phyloP scores from a whole-genome alignment of 306 rosid genomes.

The Quercus parvula region DNA sequence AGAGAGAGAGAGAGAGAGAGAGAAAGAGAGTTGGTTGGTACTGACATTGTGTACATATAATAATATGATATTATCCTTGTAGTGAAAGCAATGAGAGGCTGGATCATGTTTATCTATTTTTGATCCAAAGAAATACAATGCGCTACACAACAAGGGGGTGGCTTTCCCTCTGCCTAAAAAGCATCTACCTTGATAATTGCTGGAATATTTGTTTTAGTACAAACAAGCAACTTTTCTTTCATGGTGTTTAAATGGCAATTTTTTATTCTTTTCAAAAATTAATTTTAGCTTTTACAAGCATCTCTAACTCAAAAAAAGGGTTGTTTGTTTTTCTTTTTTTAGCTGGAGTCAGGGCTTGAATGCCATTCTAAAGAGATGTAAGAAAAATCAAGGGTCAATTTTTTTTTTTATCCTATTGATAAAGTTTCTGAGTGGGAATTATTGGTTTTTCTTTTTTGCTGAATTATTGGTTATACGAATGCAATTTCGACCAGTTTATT shows the following conservation, averaged over 20 bases:
- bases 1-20: constrained; percentile 28
- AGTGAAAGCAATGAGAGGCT: neutral
- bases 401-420: neutral
- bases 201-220: neutral
- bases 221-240: too few species aligned
- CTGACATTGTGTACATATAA: neutral
- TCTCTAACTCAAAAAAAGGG: too few species aligned
- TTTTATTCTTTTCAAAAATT: too few species aligned
- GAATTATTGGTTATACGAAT: neutral
- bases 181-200: neutral
- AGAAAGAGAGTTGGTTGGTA: constrained; percentile 22
- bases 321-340: too few species aligned
- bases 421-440: neutral
- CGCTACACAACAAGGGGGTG: neutral
- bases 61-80: neutral
- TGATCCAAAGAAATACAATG: neutral
- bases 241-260: too few species aligned
- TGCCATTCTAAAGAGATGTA: neutral
- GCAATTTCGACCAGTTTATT: neutral
- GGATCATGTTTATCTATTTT: neutral
- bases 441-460: neutral
- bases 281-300: too few species aligned
- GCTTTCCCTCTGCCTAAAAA: neutral
- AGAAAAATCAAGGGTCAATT: neutral
- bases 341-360: neutral